Conservation (phyloP, 768 basidiomycete species). For the Tephrocybe sp. region DNA sequence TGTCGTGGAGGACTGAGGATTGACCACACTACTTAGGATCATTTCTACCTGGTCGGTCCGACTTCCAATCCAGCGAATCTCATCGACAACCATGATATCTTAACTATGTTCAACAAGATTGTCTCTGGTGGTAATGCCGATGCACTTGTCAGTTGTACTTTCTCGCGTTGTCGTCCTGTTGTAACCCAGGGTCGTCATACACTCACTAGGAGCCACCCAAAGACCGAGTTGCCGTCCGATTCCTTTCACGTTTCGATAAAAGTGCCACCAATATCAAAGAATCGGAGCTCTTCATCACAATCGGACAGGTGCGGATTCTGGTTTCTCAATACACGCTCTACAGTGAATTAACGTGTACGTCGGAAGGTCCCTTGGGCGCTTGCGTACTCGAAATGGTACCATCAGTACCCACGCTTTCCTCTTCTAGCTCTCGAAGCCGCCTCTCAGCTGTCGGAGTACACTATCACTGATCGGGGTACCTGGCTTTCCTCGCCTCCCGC, state of each 20-base stretch:
- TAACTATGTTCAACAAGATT: constrained; percentile 48
- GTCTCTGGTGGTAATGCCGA: constrained; percentile 43
- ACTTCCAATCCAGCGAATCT: constrained; percentile 44
- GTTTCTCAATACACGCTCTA: not conserved
- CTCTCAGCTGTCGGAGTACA: constrained; percentile 49
- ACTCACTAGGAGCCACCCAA: constrained; percentile 23
- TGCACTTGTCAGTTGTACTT: constrained; percentile 35
- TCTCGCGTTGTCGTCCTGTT: not conserved
- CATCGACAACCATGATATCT: constrained; percentile 28
- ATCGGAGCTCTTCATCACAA: not conserved
- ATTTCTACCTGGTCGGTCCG: constrained; percentile 53
- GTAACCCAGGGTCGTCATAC: not conserved
- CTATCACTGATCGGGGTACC: constrained; percentile 50
- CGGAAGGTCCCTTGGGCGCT: constrained; percentile 54
- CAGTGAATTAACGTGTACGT: not conserved
- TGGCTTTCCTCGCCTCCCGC: constrained; percentile 42
- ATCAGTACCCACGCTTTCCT: constrained; percentile 56
- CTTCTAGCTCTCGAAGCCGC: constrained; percentile 48
- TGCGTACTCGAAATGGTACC: constrained; percentile 56
- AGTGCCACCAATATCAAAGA: no score
- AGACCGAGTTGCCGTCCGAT: constrained; percentile 39
- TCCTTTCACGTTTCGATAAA: constrained; percentile 57
- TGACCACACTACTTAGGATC: no score
- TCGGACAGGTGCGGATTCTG: not conserved
- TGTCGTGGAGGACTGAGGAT: no score